phyloP scores from a whole-genome alignment of 805 yeast genomes.

The Clavispora carvajalis region DNA sequence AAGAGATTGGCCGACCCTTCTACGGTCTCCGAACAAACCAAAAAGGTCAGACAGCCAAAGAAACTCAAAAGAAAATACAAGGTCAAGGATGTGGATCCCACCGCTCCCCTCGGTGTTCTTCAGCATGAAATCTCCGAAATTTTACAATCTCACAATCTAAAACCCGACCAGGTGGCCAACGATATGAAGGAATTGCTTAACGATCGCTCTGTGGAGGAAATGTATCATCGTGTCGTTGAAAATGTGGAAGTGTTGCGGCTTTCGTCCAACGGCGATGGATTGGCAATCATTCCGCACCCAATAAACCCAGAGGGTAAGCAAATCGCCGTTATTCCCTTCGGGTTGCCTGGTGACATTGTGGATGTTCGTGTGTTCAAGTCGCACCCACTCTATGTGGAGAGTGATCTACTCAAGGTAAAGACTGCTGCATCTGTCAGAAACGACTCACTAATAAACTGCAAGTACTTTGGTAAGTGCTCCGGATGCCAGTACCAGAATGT shows the following conservation, averaged over 20 bases:
- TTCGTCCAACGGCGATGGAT: conserved; percentile 83
- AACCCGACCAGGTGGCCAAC: conserved; percentile 43
- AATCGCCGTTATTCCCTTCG: conserved; percentile 78
- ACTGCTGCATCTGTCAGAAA: conserved; percentile 35
- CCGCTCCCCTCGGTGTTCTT: conserved; percentile 77
- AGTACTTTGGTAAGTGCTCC: conserved; percentile 87
- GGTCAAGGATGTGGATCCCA: conserved; percentile 61
- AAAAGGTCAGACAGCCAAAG: conserved; percentile 20
- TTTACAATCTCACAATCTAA: conserved; percentile 37
- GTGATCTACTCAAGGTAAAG: conserved; percentile 59
- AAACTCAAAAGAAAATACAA: conserved; percentile 47
- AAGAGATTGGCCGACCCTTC: neutral
- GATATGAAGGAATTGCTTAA: conserved; percentile 65
- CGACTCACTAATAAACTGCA: conserved; percentile 61
- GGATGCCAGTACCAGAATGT: conserved; percentile 92
- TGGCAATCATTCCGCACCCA: conserved; percentile 66
- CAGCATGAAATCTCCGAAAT: conserved; percentile 66
- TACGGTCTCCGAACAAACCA: neutral
- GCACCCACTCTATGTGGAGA: conserved; percentile 67
- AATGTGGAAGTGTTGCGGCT: conserved; percentile 54
- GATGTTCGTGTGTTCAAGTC: conserved; percentile 69
- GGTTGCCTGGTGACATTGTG: conserved; percentile 80
- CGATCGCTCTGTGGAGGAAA: conserved; percentile 41
- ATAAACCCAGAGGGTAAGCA: conserved; percentile 40
- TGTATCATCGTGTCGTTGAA: conserved; percentile 54